Evolutionary conservation across 2,329 filamentous ascomycete species (phyloP).

Genomic region (Epichloe gansuensis): DNA sequence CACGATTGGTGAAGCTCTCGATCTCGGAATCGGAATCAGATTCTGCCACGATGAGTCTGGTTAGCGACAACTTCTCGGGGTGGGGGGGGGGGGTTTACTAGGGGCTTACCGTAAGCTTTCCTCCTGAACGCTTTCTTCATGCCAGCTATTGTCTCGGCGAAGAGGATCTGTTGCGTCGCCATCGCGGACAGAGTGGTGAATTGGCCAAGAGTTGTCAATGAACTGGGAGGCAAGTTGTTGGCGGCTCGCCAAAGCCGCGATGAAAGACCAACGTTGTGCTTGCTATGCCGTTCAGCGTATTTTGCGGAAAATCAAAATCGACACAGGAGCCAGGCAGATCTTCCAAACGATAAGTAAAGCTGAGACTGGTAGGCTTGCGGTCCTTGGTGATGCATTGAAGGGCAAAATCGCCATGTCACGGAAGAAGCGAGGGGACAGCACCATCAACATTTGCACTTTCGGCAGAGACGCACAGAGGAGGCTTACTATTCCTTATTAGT

Average conservation of each 20-base stretch:
- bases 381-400: neutral
- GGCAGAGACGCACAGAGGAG: neutral
- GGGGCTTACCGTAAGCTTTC: slow-evolving; percentile 43
- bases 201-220: neutral
- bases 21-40: slow-evolving; percentile 68
- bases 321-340: neutral
- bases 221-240: neutral
- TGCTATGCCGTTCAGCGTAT: neutral
- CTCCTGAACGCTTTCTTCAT: slow-evolving; percentile 57
- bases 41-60: slow-evolving; percentile 33
- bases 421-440: neutral
- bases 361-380: neutral
- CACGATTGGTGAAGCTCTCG: slow-evolving; percentile 57
- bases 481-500: neutral
- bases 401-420: neutral
- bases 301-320: neutral
- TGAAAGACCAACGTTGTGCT: neutral
- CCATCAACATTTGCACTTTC: neutral
- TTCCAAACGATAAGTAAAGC: neutral
- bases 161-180: slow-evolving; percentile 45
- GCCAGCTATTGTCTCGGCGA: slow-evolving; percentile 52
- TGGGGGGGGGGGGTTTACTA: neutral
- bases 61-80: slow-evolving; percentile 7
- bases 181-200: slow-evolving; percentile 15
- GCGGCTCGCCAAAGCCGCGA: neutral